phyloP scores from a whole-genome alignment of 78 protist genomes.

The Dictyostelium firmibasis region DNA sequence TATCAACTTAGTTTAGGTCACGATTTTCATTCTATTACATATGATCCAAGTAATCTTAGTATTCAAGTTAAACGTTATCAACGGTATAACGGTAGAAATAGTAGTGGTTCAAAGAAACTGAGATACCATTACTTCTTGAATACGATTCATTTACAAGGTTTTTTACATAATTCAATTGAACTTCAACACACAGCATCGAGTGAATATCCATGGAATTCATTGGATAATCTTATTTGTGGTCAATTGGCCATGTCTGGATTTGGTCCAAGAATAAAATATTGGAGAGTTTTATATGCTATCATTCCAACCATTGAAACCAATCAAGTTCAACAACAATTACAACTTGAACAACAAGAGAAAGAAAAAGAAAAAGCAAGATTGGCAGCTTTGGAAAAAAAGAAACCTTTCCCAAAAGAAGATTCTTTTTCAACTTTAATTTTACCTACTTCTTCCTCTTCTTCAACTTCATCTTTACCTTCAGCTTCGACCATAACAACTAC shows the following conservation, averaged over 20 bases:
- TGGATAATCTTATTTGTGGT: slow-evolving; percentile 73
- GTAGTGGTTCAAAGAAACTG: neutral
- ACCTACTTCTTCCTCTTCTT: neutral
- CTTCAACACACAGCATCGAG: slow-evolving; percentile 38
- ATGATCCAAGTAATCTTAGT: slow-evolving; percentile 47
- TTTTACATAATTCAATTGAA: neutral
- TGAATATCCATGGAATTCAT: slow-evolving; percentile 56
- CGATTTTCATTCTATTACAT: slow-evolving; percentile 71
- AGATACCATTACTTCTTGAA: slow-evolving; percentile 44
- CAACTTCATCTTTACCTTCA: neutral
- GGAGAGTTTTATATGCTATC: slow-evolving; percentile 51
- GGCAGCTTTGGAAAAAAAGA: neutral
- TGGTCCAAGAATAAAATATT: slow-evolving; percentile 25
- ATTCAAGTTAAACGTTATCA: slow-evolving; percentile 81
- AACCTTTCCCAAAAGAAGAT: neutral
- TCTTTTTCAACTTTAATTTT: neutral
- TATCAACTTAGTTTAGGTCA: slow-evolving; percentile 69
- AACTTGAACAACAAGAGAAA: neutral
- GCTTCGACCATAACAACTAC: neutral
- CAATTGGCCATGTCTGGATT: slow-evolving; percentile 1
- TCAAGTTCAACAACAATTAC: neutral
- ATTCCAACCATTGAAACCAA: slow-evolving; percentile 11
- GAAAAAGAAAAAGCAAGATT: neutral
- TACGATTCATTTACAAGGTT: slow-evolving; percentile 12
- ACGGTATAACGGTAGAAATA: neutral